Conservation (phyloP, 371 early-diverging fungal genomes). For the Syncephalastrum monosporum region DNA sequence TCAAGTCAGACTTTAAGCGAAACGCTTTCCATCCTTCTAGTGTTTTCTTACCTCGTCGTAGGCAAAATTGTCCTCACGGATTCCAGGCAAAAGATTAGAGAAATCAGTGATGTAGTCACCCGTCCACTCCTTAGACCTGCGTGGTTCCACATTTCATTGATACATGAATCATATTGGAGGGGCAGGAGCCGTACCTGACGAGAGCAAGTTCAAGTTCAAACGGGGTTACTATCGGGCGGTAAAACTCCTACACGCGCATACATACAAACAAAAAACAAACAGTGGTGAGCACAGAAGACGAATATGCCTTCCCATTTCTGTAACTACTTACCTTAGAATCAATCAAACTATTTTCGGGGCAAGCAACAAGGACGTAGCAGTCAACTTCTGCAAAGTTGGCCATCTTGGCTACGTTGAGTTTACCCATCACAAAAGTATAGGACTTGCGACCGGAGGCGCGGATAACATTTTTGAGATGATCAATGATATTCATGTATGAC, state of each 20-base stretch:
- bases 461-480: slow-evolving; percentile 75
- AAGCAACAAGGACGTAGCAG: slow-evolving; percentile 88
- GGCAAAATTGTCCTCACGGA: slow-evolving; percentile 38
- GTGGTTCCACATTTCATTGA: slow-evolving; percentile 16
- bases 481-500: slow-evolving; percentile 79
- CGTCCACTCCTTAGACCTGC: slow-evolving; percentile 67
- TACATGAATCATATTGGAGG: slow-evolving; percentile 18
- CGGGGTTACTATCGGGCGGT: slow-evolving; percentile 91
- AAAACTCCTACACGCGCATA: slow-evolving; percentile 65
- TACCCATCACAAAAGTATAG: slow-evolving; percentile 93
- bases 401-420: slow-evolving; percentile 92
- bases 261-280: background rate
- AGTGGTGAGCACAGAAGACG: slow-evolving; percentile 1
- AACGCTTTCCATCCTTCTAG: background rate
- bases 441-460: slow-evolving; percentile 76
- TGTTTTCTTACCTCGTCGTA: slow-evolving; percentile 37
- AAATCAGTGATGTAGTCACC: slow-evolving; percentile 78
- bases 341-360: slow-evolving; percentile 91
- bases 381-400: slow-evolving; percentile 95
- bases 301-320: background rate
- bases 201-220: slow-evolving; percentile 87
- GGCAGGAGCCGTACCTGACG: slow-evolving; percentile 29
- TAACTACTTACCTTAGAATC: slow-evolving; percentile 67
- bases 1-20: background rate
- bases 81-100: slow-evolving; percentile 54